Evolutionary conservation across 441 rosid genomes (phyloP).

Genomic region (Pelargonium myrrhifolium): DNA sequence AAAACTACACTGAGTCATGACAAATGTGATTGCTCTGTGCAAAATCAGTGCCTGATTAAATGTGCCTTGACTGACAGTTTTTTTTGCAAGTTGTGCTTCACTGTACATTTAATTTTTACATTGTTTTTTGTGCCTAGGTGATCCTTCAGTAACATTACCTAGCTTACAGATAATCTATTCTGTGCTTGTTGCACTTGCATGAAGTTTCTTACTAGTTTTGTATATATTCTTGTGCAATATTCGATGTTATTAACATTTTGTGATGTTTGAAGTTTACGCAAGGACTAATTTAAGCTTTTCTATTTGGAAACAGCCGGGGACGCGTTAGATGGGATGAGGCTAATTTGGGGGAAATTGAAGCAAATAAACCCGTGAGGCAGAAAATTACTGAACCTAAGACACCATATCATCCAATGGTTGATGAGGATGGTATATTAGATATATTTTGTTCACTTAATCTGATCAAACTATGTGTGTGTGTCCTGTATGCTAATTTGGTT

Average conservation of each 20-base stretch:
- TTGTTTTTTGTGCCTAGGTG: neutral
- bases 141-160: neutral
- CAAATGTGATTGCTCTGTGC: too few relatives aligned
- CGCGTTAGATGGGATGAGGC: conserved; percentile 83
- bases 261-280: conserved; percentile 15
- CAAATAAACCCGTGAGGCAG: conserved; percentile 94
- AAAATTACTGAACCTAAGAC: conserved; percentile 99
- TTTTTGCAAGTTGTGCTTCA: neutral
- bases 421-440: conserved; percentile 66
- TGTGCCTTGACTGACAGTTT: too few relatives aligned
- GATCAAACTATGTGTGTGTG: neutral
- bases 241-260: neutral
- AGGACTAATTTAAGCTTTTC: neutral
- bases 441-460: neutral
- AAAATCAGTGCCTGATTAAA: too few relatives aligned
- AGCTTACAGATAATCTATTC: neutral
- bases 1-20: too few relatives aligned
- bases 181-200: neutral
- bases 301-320: conserved; percentile 29
- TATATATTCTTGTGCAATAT: conserved; percentile 4
- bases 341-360: conserved; percentile 81
- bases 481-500: too few relatives aligned
- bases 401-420: conserved; percentile 87
- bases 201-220: neutral
- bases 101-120: neutral